phyloP scores from a whole-genome alignment of 2,329 filamentous ascomycete genomes.

The Arthrocladium fulminans region DNA sequence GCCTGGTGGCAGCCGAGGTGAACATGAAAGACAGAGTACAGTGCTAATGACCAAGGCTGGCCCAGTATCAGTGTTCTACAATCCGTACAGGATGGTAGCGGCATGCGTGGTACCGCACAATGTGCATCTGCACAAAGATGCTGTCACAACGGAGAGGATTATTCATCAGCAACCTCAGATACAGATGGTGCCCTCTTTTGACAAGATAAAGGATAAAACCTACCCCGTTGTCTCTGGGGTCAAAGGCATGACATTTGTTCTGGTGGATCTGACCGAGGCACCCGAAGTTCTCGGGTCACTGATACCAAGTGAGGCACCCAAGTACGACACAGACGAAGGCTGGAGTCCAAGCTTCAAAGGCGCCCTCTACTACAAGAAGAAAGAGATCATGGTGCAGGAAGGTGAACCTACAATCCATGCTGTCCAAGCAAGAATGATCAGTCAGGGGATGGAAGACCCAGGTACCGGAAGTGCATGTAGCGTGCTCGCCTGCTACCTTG shows the following conservation, averaged over 20 bases:
- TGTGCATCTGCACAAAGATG: constrained; percentile 49
- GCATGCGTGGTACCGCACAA: constrained; percentile 59
- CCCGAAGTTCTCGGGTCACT: constrained; percentile 22
- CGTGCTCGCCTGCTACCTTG: constrained; percentile 48
- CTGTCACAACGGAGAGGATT: constrained; percentile 25
- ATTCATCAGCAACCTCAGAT: constrained; percentile 24
- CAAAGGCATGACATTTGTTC: constrained; percentile 54
- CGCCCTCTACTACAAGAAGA: constrained; percentile 27
- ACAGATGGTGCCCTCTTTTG: constrained; percentile 21
- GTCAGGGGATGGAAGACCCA: constrained; percentile 45
- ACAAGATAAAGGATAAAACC: constrained; percentile 24
- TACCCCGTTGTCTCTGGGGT: constrained; percentile 55
- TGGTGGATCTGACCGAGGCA: constrained; percentile 26
- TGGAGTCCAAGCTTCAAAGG: constrained; percentile 26
- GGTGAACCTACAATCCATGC: constrained; percentile 25
- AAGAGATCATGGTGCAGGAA: constrained; percentile 20
- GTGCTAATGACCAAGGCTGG: constrained; percentile 35
- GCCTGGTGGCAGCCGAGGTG: constrained; percentile 11
- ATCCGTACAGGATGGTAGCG: constrained; percentile 29
- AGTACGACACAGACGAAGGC: constrained; percentile 24
- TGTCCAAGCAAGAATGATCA: constrained; percentile 28
- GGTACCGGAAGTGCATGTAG: constrained; percentile 57
- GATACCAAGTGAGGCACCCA: constrained; percentile 22
- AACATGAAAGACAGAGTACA: constrained; percentile 17
- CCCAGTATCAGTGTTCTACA: constrained; percentile 34